A percentile compares a stretch with the other conserved stretches of the same genome.
These are phyloP conservation scores for Gnetum montanum DNA, from an alignment of 75 land plant genomes.

Conservation along the genomic window DNA sequence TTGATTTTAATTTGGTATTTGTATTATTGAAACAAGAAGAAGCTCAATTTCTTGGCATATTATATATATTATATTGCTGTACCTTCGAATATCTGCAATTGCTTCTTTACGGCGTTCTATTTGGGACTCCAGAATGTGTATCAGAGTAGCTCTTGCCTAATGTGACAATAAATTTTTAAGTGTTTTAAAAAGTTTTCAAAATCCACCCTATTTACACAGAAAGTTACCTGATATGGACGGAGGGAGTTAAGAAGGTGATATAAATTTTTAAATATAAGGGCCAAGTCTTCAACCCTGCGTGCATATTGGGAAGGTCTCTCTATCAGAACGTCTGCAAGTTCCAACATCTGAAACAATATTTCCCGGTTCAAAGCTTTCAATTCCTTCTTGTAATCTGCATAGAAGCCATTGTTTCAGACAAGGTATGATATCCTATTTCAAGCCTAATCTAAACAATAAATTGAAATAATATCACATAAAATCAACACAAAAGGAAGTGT, in stretches of 20 bases:
- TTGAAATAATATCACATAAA: background rate
- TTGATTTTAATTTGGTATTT: background rate
- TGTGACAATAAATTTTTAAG: background rate
- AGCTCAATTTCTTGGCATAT: background rate
- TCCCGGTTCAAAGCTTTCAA: slow-evolving; percentile 74
- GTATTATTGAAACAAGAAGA: background rate
- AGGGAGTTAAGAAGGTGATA: slow-evolving; percentile 92
- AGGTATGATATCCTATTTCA: no score
- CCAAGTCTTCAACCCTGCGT: slow-evolving; percentile 83
- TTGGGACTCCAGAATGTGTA: slow-evolving; percentile 76
- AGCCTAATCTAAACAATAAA: no score
- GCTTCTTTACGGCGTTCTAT: slow-evolving; percentile 83
- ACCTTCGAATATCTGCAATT: slow-evolving; percentile 84
- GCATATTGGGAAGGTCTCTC: slow-evolving; percentile 98
- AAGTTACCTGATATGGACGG: slow-evolving; percentile 84
- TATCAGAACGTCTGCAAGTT: slow-evolving; percentile 85
- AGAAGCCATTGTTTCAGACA: no score
- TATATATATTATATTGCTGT: background rate
- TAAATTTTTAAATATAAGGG: slow-evolving; percentile 73
- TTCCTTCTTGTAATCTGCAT: slow-evolving; percentile 85
- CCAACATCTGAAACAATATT: slow-evolving; percentile 71
- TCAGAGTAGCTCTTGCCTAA: slow-evolving; percentile 92
- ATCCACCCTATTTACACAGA: background rate
- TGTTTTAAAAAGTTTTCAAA: background rate
- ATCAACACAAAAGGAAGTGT: background rate